These are phyloP conservation scores for Isabelozyma pseudorhagii DNA, from an alignment of 805 yeast genomes.

Conservation along the genomic window DNA sequence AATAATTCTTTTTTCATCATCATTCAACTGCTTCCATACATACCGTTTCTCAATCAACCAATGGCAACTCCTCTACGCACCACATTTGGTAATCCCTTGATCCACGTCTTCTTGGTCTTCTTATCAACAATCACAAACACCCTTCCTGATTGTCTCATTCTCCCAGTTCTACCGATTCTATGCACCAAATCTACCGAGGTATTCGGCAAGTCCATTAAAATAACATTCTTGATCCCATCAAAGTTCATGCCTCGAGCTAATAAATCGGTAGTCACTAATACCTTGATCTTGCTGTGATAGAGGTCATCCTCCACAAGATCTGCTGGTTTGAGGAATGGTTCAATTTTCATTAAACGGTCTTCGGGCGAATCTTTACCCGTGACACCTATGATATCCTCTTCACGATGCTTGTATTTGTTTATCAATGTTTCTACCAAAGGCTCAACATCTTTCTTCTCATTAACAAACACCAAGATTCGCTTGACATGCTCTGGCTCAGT, in stretches of 20 bases:
- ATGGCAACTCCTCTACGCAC: constrained; percentile 48
- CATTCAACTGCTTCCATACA: constrained; percentile 12
- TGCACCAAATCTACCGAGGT: constrained; percentile 85
- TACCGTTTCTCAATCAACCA: constrained; percentile 16
- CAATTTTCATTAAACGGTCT: constrained; percentile 56
- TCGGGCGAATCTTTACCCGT: constrained; percentile 63
- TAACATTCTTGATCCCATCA: constrained; percentile 73
- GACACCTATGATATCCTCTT: constrained; percentile 55
- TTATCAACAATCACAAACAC: constrained; percentile 77
- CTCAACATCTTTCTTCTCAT: constrained; percentile 61
- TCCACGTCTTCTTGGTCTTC: constrained; percentile 70
- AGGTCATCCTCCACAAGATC: constrained; percentile 34
- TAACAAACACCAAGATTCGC: constrained; percentile 81
- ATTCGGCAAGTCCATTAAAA: constrained; percentile 81
- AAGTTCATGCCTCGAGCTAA: constrained; percentile 90
- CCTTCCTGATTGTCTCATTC: constrained; percentile 87
- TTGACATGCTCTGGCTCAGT: constrained; percentile 75
- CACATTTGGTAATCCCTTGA: constrained; percentile 73
- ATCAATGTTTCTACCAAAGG: constrained; percentile 55
- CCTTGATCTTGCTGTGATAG: constrained; percentile 45
- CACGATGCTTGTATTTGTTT: constrained; percentile 30
- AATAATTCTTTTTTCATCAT: constrained; percentile 30
- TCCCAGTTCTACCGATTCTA: constrained; percentile 90
- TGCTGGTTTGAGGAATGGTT: constrained; percentile 65
- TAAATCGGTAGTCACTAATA: constrained; percentile 83